Base-by-base conservation (phyloP, 306 rosid species). In the Alnus glutinosa region DNA sequence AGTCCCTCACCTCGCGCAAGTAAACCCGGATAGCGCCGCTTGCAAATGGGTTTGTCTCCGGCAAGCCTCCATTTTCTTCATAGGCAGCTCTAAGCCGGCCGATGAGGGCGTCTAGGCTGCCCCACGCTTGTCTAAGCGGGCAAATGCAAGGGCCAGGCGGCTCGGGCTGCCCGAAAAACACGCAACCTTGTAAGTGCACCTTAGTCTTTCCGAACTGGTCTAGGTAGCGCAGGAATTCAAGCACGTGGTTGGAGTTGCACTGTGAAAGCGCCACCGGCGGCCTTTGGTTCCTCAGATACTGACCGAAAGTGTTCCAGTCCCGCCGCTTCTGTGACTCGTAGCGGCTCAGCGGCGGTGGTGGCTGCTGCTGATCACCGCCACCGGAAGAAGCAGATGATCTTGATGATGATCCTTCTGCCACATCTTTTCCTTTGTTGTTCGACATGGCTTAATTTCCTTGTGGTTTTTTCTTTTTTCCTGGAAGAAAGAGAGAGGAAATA, bases 111-210 rank as follows among this genome's bases (percentile, higher is more conserved):
- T 89, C 92, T 0, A 89, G 90, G 84, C 92, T 89, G 4, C 92
- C 92, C 92, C 92, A 89, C n/a, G 92, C 92, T 83, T 89, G 92
- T 59, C 85, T 81, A 5, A 89, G 89, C 0, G 90, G 90, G 63
- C 92, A 89, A 68, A 87, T 78, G 58, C 92, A 89, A 44, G 92
- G 92, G 0, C 87, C 87, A 0, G 92, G 83, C 1, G 92, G 92
- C 71, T 89, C 88, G 0, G 90, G 83, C 74, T 86, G 87, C 28
- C 92, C 92, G n/a, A 86, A 89, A 42, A 82, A 89, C 16, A 77
- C 82, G 55, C 92, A 89, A 36, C 88, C 89, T 82, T 84, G 86
- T 12, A 69, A 66, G 80, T 89, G 92, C 80, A 89, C 92, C 55
- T 89, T 89, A 28, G 92, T 89, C 83, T 89, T 89, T 30, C 92